Evolutionary conservation across 2,329 filamentous ascomycete genomes (phyloP), one percentile per base, ranked within the genome.

Genomic region (Stagonosporopsis chrysanthemi): DNA sequence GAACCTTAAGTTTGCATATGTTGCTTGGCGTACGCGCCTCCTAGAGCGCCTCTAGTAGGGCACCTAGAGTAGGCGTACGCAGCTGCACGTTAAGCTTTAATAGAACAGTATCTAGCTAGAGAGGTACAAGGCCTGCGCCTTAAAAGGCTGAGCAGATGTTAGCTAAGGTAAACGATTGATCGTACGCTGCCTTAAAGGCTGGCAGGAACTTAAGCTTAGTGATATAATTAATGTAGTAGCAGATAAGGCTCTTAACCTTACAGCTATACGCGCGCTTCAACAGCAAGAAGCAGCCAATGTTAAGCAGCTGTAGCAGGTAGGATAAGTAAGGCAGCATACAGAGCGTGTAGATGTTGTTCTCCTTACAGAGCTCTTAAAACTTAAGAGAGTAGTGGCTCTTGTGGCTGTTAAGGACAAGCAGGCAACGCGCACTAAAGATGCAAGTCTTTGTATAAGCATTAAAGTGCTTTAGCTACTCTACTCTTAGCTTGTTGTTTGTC

Each of bases 221-320:
- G 11, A 29, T 29, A 29, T 29, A 11, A 11, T 29, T 29, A 29
- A 29, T 29, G 28, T 29, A 72, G n/a, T n/a, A n/a, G n/a, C n/a
- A n/a, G n/a, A n/a, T n/a, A n/a, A n/a, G n/a, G n/a, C n/a, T n/a
- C n/a, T n/a, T n/a, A n/a, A n/a, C n/a, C n/a, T n/a, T n/a, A n/a
- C n/a, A n/a, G n/a, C n/a, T n/a, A n/a, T n/a, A n/a, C n/a, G n/a
- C n/a, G n/a, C n/a, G n/a, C n/a, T n/a, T n/a, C n/a, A n/a, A n/a
- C n/a, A n/a, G n/a, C n/a, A n/a, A n/a, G n/a, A n/a, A n/a, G n/a
- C n/a, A n/a, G n/a, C n/a, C n/a, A n/a, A n/a, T n/a, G n/a, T 80
- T 67, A 51, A 79, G 73, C 45, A 70, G 76, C 64, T 80, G 66
- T 15, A 77, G 71, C 15, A 76, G 50, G 61, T 79, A 64, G 45